A percentile compares a stretch with the other conserved stretches of the same genome.
phyloP scores from a whole-genome alignment of 2,329 filamentous ascomycete species.

The Colletotrichum sp. region DNA sequence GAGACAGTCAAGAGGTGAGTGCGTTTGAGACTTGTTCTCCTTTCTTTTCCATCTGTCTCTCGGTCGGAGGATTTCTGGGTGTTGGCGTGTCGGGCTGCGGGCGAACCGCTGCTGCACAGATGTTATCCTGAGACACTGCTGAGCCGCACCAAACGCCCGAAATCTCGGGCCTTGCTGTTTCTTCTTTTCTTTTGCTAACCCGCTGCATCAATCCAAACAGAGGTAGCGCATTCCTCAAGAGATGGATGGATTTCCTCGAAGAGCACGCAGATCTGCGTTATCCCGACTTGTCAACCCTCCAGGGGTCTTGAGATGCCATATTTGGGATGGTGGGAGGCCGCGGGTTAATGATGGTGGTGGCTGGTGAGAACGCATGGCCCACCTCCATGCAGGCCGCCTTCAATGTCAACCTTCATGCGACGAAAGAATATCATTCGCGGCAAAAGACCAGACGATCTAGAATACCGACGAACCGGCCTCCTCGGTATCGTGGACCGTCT shows the following conservation, averaged over 20 bases:
- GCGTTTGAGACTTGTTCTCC: slow-evolving; percentile 18
- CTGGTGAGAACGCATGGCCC: background rate
- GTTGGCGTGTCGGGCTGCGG: background rate
- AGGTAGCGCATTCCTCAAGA: slow-evolving; percentile 83
- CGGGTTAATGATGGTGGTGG: background rate
- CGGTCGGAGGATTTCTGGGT: background rate
- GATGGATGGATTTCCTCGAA: slow-evolving; percentile 91
- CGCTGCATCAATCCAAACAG: slow-evolving; percentile 47
- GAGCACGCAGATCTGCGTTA: slow-evolving; percentile 90
- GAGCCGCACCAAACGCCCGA: slow-evolving; percentile 4
- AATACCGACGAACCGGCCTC: slow-evolving; percentile 8
- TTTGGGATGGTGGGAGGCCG: background rate
- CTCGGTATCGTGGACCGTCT: background rate
- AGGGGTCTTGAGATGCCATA: slow-evolving; percentile 9
- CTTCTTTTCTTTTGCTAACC: slow-evolving; percentile 20
- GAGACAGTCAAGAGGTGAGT: slow-evolving; percentile 89
- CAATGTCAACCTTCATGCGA: slow-evolving; percentile 13
- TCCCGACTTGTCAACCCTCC: slow-evolving; percentile 65
- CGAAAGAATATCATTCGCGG: background rate
- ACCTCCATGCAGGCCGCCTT: background rate
- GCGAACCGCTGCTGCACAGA: slow-evolving; percentile 6
- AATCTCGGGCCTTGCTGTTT: slow-evolving; percentile 9
- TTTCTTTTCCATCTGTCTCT: slow-evolving; percentile 1
- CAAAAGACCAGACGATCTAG: slow-evolving; percentile 14
- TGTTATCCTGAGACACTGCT: slow-evolving; percentile 8